Evolutionary conservation across 1,284 basidiomycete species (phyloP).

Genomic region (Ceratobasidium sp.): DNA sequence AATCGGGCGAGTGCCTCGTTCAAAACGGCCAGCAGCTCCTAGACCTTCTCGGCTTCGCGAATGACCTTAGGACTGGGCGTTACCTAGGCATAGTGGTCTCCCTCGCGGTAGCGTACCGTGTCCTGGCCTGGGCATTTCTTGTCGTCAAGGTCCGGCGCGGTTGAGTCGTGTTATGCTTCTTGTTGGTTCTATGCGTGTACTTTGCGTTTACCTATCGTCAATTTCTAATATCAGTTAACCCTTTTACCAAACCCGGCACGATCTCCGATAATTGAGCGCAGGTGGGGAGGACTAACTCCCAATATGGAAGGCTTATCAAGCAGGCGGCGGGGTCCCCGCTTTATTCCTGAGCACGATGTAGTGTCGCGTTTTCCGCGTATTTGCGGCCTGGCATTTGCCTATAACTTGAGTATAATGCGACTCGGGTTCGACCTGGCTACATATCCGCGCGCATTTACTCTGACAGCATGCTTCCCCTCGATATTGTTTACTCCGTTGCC

Average conservation of each 20-base stretch:
- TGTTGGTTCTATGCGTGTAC: constrained; percentile 9
- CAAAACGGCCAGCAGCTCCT: constrained; percentile 61
- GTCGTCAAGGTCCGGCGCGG: constrained; percentile 31
- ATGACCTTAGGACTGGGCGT: constrained; percentile 56
- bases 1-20: constrained; percentile 59
- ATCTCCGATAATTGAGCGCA: neutral
- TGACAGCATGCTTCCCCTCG: constrained; percentile 21
- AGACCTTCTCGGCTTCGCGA: constrained; percentile 56
- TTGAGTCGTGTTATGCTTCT: constrained; percentile 18
- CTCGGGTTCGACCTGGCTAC: neutral
- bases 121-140: constrained; percentile 48
- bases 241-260: constrained; percentile 27
- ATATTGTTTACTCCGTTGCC: constrained; percentile 32
- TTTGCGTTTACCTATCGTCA: neutral
- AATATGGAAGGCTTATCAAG: neutral
- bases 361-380: constrained; percentile 11
- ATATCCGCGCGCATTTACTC: neutral
- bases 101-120: constrained; percentile 48
- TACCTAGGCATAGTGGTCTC: constrained; percentile 60
- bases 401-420: neutral
- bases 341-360: constrained; percentile 8
- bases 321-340: constrained; percentile 1
- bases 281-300: neutral
- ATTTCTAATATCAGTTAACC: constrained; percentile 15
- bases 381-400: neutral